These are phyloP conservation scores for Phytophthora podocarpi DNA, from an alignment of 352 stramenopile species.

Conservation along the genomic window DNA sequence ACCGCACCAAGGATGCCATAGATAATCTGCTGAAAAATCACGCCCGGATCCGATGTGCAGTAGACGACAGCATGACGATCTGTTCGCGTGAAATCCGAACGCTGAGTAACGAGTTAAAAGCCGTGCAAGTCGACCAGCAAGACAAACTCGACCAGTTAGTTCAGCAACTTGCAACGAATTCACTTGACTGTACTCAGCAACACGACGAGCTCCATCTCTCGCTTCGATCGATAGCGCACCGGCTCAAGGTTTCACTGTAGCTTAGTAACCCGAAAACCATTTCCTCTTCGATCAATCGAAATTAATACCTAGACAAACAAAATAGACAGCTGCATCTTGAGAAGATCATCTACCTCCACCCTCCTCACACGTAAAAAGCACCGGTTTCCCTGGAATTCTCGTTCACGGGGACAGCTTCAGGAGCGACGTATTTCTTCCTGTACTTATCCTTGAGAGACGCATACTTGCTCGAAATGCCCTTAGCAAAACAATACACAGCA, in stretches of 20 bases:
- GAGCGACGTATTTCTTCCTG: conserved; percentile 71
- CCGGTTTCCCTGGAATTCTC: conserved; percentile 13
- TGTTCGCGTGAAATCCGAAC: conserved; percentile 57
- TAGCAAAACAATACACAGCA: background rate
- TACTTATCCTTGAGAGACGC: conserved; percentile 76
- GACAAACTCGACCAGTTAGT: conserved; percentile 37
- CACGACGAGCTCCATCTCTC: conserved; percentile 49
- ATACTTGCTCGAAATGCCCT: conserved; percentile 82
- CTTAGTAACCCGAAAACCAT: background rate
- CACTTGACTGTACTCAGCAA: conserved; percentile 37
- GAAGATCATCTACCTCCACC: background rate
- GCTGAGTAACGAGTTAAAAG: conserved; percentile 51
- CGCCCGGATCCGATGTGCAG: conserved; percentile 46
- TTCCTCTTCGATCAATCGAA: background rate
- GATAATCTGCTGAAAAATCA: conserved; percentile 61
- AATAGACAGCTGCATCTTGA: conserved; percentile 12
- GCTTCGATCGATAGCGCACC: conserved; percentile 45
- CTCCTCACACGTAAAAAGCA: conserved; percentile 49
- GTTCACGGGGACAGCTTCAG: conserved; percentile 37
- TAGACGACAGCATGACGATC: conserved; percentile 64
- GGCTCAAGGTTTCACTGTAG: conserved; percentile 48
- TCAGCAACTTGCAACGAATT: conserved; percentile 37
- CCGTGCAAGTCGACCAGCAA: conserved; percentile 38
- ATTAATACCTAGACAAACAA: conserved; percentile 8
- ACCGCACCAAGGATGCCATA: conserved; percentile 48